Base-by-base conservation (phyloP, 192 early-diverging fungal genomes). In the Phycomyces nitens region DNA sequence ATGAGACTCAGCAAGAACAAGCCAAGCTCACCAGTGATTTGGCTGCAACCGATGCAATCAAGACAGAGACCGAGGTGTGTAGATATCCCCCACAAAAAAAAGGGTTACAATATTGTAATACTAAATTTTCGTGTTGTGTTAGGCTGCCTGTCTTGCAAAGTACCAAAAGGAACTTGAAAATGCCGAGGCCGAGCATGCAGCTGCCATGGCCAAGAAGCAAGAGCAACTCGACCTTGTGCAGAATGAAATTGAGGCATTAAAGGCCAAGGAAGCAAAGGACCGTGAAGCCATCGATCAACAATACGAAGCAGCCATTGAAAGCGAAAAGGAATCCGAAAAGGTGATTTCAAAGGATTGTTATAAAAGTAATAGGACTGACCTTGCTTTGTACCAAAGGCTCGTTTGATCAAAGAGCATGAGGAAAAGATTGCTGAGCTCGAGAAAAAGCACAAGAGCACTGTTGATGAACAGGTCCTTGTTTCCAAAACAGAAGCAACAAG, bases 1-100 rank as follows among this genome's bases (percentile, higher is more conserved):
- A 57, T 16, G 56, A 57, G 12, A 9, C 27, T 49, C 44, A 38
- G 22, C 54, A 63, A 54, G 62, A 55, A 51, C 62, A 43, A 51
- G 53, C 18, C 27, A 40, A 63, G 24, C 15, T 39, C 3, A 29
- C 23, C 16, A 0, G 27, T 34, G 27, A 56, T 29, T 11, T 29
- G 29, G 27, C 15, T 10, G 18, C 12, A 21, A 47, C 12, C 12
- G 44, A 47, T n/a, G 44, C 44, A 7, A 3, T 47, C 12, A 47
- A 47, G 44, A 6, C 12, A 18, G 44, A 47, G 18, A 18, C 44
- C 3, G 44, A 47, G 44, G 44, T 47, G 2, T 3, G 18, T 18
- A 42, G 41, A 10, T 10, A 42, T 10, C 41, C 7, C 8, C 14
- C 7, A 42, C 41, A 42, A 14, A 10, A 42, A 14, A 14, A 42